Conservation (phyloP, 2,329 filamentous ascomycete species). For the Xylaria sp. region DNA sequence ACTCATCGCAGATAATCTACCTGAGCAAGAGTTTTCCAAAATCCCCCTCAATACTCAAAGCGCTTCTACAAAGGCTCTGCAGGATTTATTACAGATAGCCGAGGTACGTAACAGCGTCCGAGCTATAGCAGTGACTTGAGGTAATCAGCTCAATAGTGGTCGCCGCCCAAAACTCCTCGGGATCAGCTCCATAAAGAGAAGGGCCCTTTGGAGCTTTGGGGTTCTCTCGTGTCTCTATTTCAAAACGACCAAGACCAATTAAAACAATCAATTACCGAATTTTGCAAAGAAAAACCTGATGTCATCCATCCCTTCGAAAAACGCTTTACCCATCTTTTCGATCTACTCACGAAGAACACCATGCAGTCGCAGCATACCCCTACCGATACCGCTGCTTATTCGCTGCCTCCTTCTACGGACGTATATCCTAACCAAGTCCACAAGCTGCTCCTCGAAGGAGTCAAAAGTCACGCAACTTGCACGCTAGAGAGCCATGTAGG, state of each 20-base stretch:
- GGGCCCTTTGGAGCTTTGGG: conserved; percentile 3
- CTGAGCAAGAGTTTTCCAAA: no score
- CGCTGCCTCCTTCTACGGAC: conserved; percentile 8
- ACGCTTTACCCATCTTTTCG: conserved; percentile 7
- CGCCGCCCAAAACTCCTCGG: no score
- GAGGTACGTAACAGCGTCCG: no score
- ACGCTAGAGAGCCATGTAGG: conserved; percentile 12
- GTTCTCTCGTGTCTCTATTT: conserved; percentile 4
- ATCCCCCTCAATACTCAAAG: no score
- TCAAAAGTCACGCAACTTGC: conserved; percentile 12
- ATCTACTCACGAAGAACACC: conserved; percentile 13
- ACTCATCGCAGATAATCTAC: no score
- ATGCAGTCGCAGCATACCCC: not conserved
- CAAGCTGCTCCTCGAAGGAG: conserved; percentile 18
- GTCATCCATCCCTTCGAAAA: conserved; percentile 12
- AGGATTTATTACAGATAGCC: no score
- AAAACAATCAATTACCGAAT: conserved; percentile 9
- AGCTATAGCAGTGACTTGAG: no score
- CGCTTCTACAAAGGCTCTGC: no score
- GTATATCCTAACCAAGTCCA: conserved; percentile 20
- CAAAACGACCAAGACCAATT: conserved; percentile 4
- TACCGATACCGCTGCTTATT: conserved; percentile 13
- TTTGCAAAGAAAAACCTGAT: conserved; percentile 11
- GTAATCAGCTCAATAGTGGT: no score
- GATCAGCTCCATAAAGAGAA: conserved; percentile 5